Evolutionary conservation across 2,329 filamentous ascomycete species (phyloP), one percentile per base, ranked within the genome.

Genomic region (Laburnicola sp.): DNA sequence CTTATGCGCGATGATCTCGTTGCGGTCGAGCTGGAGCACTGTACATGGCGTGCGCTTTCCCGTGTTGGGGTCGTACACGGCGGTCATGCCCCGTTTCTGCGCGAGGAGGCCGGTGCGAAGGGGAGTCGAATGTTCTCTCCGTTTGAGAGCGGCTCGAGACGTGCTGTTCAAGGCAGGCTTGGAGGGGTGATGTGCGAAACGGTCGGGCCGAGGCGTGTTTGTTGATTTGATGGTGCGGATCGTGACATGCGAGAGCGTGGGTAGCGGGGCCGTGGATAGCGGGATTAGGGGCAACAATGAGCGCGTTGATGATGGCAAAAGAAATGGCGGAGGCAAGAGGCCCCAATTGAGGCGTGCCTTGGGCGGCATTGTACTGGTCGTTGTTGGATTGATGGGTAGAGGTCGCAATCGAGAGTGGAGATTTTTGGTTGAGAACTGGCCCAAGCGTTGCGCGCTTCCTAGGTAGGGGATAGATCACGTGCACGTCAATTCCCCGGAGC

Each of bases 1-100:
- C 81, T 96, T 97, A 76, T 89, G 87, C 52, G 87, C 86, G 34
- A 97, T 79, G 6, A 97, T 91, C 76, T 97, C 88, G 54, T 95
- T 91, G 64, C 90, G 82, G 74, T 99, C 94, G 64, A 99, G 81
- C 77, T 97, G 92, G 50, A 99, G 82, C 46, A 99, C 88, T 10
- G 94, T 99, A 79, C 91, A 96, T 21, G 92, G 82, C 51, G 86
- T 88, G 58, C 93, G 86, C 58, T 82, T 82, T 62, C 89, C 88
- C 25, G 89, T 88, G 63, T 86, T 83, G 0, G 82, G 75, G 68
- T 91, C 86, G 80, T 88, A 97, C 59, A 97, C 76, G 53, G 88
- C 92, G 37, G 91, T 96, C 89, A 99, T 97, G 74, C 94, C 94
- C 77, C 92, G 93, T 78, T 99, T 99, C 70, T 86, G 82, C 9